Conservation (phyloP, 495 filamentous ascomycete species). For the Xylaria bambusicola region DNA sequence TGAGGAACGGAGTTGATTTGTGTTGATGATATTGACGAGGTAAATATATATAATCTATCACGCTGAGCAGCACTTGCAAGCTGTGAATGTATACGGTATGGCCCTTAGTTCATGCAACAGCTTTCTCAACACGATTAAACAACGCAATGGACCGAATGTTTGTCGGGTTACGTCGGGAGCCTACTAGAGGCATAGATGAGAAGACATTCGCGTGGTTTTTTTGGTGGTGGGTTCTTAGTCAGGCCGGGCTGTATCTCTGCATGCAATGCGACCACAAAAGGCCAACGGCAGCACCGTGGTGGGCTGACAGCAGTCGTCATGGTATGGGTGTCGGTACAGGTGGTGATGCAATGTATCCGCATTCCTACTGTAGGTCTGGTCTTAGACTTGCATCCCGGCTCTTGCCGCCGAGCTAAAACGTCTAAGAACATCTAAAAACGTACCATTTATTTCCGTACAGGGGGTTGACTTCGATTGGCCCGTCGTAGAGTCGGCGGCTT, state of each 20-base stretch:
- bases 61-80: too few relatives aligned
- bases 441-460: slow-evolving; percentile 1
- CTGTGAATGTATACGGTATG: too few relatives aligned
- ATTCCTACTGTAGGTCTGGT: background rate
- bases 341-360: slow-evolving; percentile 32
- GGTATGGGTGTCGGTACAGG: slow-evolving; percentile 27
- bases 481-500: background rate
- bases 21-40: too few relatives aligned
- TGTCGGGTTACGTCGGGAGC: background rate
- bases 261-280: background rate
- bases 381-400: too few relatives aligned
- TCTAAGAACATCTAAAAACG: too few relatives aligned
- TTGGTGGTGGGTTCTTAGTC: slow-evolving; percentile 4
- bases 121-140: background rate
- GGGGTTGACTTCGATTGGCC: background rate
- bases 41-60: too few relatives aligned
- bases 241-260: background rate
- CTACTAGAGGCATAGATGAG: too few relatives aligned
- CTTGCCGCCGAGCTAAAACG: background rate
- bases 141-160: background rate
- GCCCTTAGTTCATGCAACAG: too few relatives aligned
- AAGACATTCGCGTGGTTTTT: background rate
- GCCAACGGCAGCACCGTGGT: background rate
- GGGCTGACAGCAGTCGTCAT: slow-evolving; percentile 18
- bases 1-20: too few relatives aligned